A percentile compares a stretch with the other conserved stretches of the same genome.
phyloP scores from a whole-genome alignment of 2,329 filamentous ascomycete species.

The Dendryphion nanum region DNA sequence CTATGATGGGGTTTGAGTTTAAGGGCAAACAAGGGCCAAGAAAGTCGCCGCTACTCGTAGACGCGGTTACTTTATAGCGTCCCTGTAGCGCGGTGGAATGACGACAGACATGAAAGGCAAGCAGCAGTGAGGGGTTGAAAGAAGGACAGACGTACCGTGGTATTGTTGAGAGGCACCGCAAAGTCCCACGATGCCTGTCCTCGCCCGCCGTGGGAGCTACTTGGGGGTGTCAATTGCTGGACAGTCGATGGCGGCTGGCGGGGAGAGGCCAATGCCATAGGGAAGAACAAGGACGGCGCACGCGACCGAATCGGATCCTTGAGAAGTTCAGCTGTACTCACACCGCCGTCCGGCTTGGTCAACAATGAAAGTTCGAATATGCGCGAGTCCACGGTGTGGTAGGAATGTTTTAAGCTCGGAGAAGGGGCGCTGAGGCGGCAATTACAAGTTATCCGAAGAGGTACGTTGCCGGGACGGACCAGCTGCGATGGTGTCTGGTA shows the following conservation, averaged over 20 bases:
- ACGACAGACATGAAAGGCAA: conserved; percentile 1
- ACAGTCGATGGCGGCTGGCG: conserved; percentile 23
- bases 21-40: too few relatives aligned
- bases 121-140: background rate
- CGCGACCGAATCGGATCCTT: too few relatives aligned
- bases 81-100: conserved; percentile 1
- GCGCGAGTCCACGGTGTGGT: background rate
- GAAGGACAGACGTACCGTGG: conserved; percentile 28
- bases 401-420: background rate
- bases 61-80: background rate
- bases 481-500: background rate
- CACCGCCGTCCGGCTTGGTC: background rate
- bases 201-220: conserved; percentile 39
- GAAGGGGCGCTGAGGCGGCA: conserved; percentile 5
- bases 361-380: background rate
- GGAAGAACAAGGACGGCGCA: too few relatives aligned
- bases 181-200: conserved; percentile 40
- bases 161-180: conserved; percentile 37
- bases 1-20: too few relatives aligned
- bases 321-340: background rate
- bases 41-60: background rate
- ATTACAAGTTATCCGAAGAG: background rate
- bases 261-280: conserved; percentile 35
- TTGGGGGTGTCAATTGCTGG: conserved; percentile 40
- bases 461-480: background rate